A percentile compares a stretch with the other conserved stretches of the same genome.
Conservation (phyloP, 257 asterid genomes). For the Plantago major region DNA sequence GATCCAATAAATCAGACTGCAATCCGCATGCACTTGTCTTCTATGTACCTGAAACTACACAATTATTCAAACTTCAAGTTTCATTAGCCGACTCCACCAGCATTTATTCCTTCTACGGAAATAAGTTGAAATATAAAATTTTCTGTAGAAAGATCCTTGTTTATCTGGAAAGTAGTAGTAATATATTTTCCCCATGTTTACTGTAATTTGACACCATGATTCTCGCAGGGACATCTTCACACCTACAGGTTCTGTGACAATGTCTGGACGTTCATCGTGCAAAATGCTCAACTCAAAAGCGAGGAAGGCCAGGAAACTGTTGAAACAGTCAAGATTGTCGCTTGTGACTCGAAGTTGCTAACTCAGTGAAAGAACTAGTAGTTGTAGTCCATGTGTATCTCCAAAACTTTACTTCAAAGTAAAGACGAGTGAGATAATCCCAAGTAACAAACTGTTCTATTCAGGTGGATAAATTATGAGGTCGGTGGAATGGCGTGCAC, state of each 20-base stretch:
- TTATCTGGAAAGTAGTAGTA: background rate
- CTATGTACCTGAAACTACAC: too few species aligned
- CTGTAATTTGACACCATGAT: constrained; percentile 6
- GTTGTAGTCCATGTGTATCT: constrained; percentile 18
- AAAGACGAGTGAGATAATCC: background rate
- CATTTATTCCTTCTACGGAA: too few species aligned
- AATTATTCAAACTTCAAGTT: too few species aligned
- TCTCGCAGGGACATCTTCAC: constrained; percentile 88
- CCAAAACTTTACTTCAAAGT: background rate
- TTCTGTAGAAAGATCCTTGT: too few species aligned
- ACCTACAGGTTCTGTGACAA: constrained; percentile 91
- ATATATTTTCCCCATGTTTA: constrained; percentile 1
- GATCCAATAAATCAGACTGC: too few species aligned
- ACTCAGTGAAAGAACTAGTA: constrained; percentile 50
- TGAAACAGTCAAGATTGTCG: constrained; percentile 73
- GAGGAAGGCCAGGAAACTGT: constrained; percentile 76
- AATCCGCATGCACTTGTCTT: too few species aligned
- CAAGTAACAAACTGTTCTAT: too few species aligned
- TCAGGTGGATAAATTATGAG: too few species aligned
- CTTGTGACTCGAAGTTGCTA: constrained; percentile 81
- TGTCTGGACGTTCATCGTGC: constrained; percentile 94
- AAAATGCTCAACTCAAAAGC: constrained; percentile 69
- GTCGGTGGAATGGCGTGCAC: too few species aligned
- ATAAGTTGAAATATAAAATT: too few species aligned
- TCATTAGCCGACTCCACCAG: too few species aligned